Percentiles rank a stretch among this genome's conserved stretches.
phyloP scores from a whole-genome alignment of 164 flowering plant genomes.

The Saururus chinensis region DNA sequence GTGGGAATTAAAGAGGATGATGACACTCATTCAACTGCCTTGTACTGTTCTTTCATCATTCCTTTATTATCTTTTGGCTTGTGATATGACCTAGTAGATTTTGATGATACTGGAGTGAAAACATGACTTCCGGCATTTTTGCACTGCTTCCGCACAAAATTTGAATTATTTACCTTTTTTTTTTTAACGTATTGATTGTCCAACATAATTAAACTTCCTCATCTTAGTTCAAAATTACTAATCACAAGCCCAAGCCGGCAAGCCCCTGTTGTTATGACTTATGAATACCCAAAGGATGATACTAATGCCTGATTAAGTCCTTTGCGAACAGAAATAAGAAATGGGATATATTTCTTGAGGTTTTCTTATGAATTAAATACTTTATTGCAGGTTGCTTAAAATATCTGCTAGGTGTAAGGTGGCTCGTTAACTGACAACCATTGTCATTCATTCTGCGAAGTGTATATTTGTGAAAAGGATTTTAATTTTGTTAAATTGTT shows the following conservation, averaged over 20 bases:
- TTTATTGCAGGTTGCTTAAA: not conserved
- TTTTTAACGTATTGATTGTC: too few species aligned
- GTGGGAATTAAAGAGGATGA: slow-evolving; percentile 37
- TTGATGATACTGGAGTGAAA: not conserved
- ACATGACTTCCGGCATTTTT: not conserved
- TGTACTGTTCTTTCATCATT: slow-evolving; percentile 28
- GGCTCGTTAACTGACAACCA: too few species aligned
- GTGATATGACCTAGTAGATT: not conserved
- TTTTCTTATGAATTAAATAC: not conserved
- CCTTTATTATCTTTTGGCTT: not conserved
- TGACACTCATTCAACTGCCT: slow-evolving; percentile 45
- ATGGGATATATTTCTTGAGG: not conserved
- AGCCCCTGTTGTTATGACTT: too few species aligned
- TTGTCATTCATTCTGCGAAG: not conserved
- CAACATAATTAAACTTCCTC: too few species aligned
- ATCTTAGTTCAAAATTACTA: too few species aligned
- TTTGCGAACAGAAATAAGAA: not conserved
- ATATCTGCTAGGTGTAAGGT: too few species aligned
- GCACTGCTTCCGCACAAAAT: not conserved
- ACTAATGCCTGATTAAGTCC: not conserved
- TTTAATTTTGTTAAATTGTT: not conserved
- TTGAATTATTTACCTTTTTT: too few species aligned
- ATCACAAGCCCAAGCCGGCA: not conserved
- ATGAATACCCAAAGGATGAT: not conserved
- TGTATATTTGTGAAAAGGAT: not conserved